These are phyloP conservation scores for Ceratocystis papillata DNA, from an alignment of 2,329 filamentous ascomycete genomes.

Conservation along the genomic window DNA sequence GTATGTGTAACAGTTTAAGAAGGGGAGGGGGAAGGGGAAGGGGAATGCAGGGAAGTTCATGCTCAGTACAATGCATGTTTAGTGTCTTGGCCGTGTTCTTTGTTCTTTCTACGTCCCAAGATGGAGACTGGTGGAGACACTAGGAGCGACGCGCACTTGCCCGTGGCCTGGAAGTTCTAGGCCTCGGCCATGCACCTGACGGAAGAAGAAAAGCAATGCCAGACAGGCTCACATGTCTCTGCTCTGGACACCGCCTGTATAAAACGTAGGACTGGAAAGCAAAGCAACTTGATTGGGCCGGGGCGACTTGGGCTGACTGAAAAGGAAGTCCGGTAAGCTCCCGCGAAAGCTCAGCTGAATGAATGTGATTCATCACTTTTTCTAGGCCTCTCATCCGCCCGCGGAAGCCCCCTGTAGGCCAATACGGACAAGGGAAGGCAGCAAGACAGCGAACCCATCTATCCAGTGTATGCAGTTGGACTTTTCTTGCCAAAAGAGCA, in stretches of 20 bases:
- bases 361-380: background rate
- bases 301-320: background rate
- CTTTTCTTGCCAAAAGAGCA: background rate
- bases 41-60: background rate
- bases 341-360: conserved; percentile 5
- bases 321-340: background rate
- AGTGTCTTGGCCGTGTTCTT: background rate
- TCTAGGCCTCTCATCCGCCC: too few relatives aligned
- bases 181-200: too few relatives aligned
- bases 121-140: too few relatives aligned
- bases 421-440: too few relatives aligned
- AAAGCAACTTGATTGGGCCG: background rate
- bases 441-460: too few relatives aligned
- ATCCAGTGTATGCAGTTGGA: background rate
- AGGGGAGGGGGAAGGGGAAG: background rate
- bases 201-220: too few relatives aligned
- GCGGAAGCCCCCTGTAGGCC: too few relatives aligned
- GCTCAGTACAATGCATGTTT: background rate
- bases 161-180: too few relatives aligned
- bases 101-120: background rate
- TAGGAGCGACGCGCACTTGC: background rate
- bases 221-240: background rate
- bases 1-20: background rate
- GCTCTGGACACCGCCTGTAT: background rate
- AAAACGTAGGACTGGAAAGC: background rate